Percentiles rank a stretch among this genome's conserved stretches.
phyloP scores from a whole-genome alignment of 1,139 yeast species.

The Geotrichum australiense region DNA sequence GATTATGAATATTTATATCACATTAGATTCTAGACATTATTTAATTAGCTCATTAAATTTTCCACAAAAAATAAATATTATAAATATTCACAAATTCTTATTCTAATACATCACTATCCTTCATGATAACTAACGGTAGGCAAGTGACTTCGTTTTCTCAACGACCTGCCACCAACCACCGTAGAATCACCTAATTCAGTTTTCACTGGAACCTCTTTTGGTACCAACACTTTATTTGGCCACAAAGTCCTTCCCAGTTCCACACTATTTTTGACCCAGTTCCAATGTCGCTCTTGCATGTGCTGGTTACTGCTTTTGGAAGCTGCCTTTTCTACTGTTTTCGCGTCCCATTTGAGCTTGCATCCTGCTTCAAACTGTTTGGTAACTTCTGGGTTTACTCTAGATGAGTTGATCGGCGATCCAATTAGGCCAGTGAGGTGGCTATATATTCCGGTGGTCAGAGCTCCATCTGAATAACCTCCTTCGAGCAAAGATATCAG shows the following conservation, averaged over 20 bases:
- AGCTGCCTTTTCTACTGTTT: constrained; percentile 25
- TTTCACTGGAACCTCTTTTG: no score
- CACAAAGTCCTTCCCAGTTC: constrained; percentile 62
- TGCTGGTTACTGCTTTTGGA: constrained; percentile 1
- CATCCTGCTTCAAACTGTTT: constrained; percentile 66
- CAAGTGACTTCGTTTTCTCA: no score
- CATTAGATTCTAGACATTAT: no score
- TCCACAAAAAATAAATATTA: no score
- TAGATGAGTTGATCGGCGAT: neutral
- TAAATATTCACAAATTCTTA: no score
- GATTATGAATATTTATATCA: no score
- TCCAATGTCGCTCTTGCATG: constrained; percentile 37
- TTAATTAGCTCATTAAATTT: no score
- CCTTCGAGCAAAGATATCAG: constrained; percentile 73
- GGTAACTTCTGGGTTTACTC: constrained; percentile 46
- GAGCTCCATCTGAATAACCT: constrained; percentile 81
- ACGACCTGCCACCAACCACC: no score
- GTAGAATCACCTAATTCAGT: no score
- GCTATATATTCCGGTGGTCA: constrained; percentile 72
- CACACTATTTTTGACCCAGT: constrained; percentile 65
- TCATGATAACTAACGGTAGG: no score
- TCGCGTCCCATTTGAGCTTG: constrained; percentile 57
- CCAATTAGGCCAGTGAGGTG: constrained; percentile 53
- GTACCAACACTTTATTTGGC: no score
- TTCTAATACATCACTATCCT: no score